These are phyloP conservation scores for Balamuthia mandrillaris DNA, from an alignment of 208 protist species.

Conservation along the genomic window DNA sequence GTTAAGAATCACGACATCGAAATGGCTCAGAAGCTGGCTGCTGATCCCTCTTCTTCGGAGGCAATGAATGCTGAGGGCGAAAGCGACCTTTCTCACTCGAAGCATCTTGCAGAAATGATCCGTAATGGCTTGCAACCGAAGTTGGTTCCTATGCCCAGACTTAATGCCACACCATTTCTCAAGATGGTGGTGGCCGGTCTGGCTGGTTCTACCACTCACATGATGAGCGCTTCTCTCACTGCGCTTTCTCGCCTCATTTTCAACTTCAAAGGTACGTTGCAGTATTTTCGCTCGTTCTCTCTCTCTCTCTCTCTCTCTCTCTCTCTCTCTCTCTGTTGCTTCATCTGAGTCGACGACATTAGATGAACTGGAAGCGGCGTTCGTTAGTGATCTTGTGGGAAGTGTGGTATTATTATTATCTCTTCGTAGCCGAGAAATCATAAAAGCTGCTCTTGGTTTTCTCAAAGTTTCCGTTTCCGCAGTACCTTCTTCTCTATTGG, in stretches of 20 bases:
- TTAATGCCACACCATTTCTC: no score
- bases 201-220: slow-evolving; percentile 25
- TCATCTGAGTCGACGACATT: no score
- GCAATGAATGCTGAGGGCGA: background rate
- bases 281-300: no score
- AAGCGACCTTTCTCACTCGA: background rate
- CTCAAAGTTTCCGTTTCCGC: background rate
- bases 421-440: background rate
- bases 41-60: background rate
- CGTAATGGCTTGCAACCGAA: background rate
- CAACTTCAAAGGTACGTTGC: background rate
- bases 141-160: background rate
- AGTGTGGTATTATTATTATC: background rate
- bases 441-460: background rate
- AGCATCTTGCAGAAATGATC: background rate
- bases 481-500: background rate
- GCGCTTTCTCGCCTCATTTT: slow-evolving; percentile 34
- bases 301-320: no score
- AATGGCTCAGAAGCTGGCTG: background rate
- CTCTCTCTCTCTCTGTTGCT: no score
- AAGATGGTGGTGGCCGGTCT: slow-evolving; percentile 40
- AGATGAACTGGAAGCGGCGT: background rate
- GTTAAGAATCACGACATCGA: no score
- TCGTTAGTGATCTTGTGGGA: background rate
- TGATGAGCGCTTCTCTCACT: slow-evolving; percentile 45